A percentile compares a stretch with the other conserved stretches of the same genome.
Conservation (phyloP, 257 asterid species). For the Nemophila menziesii region DNA sequence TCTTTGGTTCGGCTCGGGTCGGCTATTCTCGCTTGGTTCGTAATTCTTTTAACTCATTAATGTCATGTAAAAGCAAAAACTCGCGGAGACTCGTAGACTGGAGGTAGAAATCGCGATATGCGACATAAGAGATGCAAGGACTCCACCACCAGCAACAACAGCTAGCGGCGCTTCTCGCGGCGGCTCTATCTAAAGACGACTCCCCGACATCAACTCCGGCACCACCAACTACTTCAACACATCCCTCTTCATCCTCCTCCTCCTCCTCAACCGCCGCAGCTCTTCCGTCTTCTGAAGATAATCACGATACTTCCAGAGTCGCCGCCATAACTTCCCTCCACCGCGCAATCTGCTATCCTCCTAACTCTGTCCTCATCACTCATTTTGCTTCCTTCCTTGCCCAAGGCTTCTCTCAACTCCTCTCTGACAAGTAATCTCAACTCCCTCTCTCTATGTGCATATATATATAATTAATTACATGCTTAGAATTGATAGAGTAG, state of each 20-base stretch:
- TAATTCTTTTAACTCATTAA: too few relatives aligned
- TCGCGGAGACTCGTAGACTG: too few relatives aligned
- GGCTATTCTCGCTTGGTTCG: too few relatives aligned
- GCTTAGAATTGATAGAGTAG: too few relatives aligned
- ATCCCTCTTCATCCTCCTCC: conserved; percentile 19
- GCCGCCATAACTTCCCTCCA: conserved; percentile 77
- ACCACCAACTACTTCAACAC: conserved; percentile 21
- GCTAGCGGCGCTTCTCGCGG: conserved; percentile 85
- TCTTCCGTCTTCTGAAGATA: conserved; percentile 33
- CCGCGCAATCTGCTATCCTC: conserved; percentile 80
- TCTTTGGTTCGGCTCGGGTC: too few relatives aligned
- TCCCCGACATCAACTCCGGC: conserved; percentile 46
- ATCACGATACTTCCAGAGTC: conserved; percentile 55
- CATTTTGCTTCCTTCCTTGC: conserved; percentile 87
- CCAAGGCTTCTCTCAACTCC: conserved; percentile 79
- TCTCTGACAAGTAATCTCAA: conserved; percentile 54
- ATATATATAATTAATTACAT: not conserved
- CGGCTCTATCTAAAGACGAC: conserved; percentile 73
- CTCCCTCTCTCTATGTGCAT: conserved; percentile 2
- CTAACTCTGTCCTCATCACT: conserved; percentile 60
- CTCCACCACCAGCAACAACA: conserved; percentile 97
- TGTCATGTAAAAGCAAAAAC: too few relatives aligned
- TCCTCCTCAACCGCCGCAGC: conserved; percentile 17
- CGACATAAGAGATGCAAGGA: conserved; percentile 52
- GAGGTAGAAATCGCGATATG: not conserved